Conservation (phyloP, 2,329 filamentous ascomycete species). For the Dichotomopilus funicola region DNA sequence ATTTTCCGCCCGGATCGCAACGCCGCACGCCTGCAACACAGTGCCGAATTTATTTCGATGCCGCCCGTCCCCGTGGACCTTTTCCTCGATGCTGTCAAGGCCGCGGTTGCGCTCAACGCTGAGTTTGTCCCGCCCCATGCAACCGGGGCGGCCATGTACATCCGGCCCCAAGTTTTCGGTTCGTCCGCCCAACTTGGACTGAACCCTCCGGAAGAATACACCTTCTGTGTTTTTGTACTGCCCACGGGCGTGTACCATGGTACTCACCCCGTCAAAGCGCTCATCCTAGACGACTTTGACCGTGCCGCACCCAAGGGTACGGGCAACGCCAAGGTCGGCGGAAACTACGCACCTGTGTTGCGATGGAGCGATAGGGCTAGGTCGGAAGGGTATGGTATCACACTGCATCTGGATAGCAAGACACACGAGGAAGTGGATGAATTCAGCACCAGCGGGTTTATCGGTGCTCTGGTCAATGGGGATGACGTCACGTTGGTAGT, state of each 20-base stretch:
- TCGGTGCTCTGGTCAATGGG: slow-evolving; percentile 63
- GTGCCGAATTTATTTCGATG: slow-evolving; percentile 74
- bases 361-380: slow-evolving; percentile 78
- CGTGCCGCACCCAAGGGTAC: slow-evolving; percentile 87
- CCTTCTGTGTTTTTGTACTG: slow-evolving; percentile 81
- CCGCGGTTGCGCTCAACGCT: slow-evolving; percentile 83
- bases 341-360: slow-evolving; percentile 91
- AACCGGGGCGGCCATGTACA: slow-evolving; percentile 86
- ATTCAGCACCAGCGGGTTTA: slow-evolving; percentile 91
- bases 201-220: slow-evolving; percentile 84
- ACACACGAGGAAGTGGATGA: slow-evolving; percentile 84
- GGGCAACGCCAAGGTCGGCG: slow-evolving; percentile 87
- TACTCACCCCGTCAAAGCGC: slow-evolving; percentile 73
- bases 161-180: slow-evolving; percentile 83
- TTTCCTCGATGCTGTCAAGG: slow-evolving; percentile 69
- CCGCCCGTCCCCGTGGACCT: slow-evolving; percentile 69
- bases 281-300: slow-evolving; percentile 91
- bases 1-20: slow-evolving; percentile 87
- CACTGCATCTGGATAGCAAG: slow-evolving; percentile 82
- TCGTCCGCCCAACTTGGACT: slow-evolving; percentile 81
- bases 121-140: slow-evolving; percentile 85
- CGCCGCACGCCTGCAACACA: slow-evolving; percentile 76
- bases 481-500: slow-evolving; percentile 66
- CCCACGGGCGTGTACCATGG: slow-evolving; percentile 95
- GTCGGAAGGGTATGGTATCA: slow-evolving; percentile 81